phyloP scores from a whole-genome alignment of 2,329 filamentous ascomycete genomes.

The Cercospora berteroae region DNA sequence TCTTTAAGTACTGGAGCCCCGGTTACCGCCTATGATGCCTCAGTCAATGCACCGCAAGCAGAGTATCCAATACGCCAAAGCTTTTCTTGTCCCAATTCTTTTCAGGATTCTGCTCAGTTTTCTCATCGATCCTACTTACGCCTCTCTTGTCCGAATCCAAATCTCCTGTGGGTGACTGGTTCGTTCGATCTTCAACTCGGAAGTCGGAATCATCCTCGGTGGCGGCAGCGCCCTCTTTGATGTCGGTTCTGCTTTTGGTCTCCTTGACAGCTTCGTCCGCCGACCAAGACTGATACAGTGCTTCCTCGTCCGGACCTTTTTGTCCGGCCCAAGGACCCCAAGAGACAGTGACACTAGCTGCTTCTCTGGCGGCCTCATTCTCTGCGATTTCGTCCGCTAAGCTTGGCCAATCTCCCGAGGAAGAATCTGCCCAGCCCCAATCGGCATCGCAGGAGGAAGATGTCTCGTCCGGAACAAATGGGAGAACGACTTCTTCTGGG shows the following conservation, averaged over 20 bases:
- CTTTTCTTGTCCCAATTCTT: neutral
- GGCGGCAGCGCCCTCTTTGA: neutral
- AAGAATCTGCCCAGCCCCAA: constrained; percentile 9
- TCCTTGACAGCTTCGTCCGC: neutral
- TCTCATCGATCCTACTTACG: neutral
- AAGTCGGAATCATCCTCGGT: neutral
- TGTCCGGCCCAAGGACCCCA: constrained; percentile 11
- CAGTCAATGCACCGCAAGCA: neutral
- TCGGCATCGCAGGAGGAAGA: constrained; percentile 9
- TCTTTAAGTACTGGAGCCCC: neutral
- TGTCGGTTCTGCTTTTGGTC: neutral
- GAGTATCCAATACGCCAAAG: neutral
- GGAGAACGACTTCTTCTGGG: constrained; percentile 26
- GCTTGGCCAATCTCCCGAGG: constrained; percentile 3
- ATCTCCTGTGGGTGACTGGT: neutral
- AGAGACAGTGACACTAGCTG: constrained; percentile 11
- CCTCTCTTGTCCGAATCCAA: neutral
- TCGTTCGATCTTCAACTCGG: neutral
- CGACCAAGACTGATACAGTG: neutral
- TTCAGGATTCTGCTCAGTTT: neutral
- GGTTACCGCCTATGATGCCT: neutral
- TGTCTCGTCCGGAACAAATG: neutral
- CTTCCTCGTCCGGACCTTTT: constrained; percentile 3
- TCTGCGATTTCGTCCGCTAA: constrained; percentile 24
- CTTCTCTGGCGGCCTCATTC: constrained; percentile 16